These are phyloP conservation scores for Waitea zeae DNA, from an alignment of 1,284 basidiomycete species.

Conservation along the genomic window DNA sequence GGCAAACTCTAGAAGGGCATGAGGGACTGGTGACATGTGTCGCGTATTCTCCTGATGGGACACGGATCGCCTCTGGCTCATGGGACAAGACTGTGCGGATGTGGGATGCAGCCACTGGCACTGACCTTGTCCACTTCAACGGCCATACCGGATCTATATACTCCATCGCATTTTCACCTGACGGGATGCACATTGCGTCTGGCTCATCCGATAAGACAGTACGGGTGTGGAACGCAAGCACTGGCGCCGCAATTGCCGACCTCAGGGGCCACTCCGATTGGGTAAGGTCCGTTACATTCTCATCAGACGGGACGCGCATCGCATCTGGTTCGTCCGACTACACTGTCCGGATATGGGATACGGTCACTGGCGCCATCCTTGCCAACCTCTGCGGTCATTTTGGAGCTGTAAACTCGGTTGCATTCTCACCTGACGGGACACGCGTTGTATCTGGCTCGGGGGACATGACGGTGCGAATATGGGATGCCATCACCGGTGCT, in stretches of 20 bases:
- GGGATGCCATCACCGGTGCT: constrained; percentile 1
- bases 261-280: neutral
- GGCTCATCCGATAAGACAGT: neutral
- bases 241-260: neutral
- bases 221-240: constrained; percentile 1
- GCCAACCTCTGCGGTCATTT: neutral
- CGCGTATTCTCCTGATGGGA: neutral
- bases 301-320: neutral
- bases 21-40: neutral
- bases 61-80: neutral
- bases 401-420: neutral
- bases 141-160: neutral
- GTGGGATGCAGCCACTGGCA: neutral
- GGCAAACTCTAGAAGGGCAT: neutral
- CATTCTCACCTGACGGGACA: constrained; percentile 1
- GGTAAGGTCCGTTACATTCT: neutral
- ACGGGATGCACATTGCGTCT: neutral
- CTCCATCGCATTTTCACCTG: constrained; percentile 1
- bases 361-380: neutral
- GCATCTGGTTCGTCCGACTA: neutral
- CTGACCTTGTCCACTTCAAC: neutral
- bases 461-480: constrained; percentile 1
- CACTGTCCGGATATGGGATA: constrained; percentile 1
- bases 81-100: neutral
- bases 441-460: constrained; percentile 1